These are phyloP conservation scores for Euclidium syriacum DNA, from an alignment of 345 rosid genomes.

Conservation along the genomic window DNA sequence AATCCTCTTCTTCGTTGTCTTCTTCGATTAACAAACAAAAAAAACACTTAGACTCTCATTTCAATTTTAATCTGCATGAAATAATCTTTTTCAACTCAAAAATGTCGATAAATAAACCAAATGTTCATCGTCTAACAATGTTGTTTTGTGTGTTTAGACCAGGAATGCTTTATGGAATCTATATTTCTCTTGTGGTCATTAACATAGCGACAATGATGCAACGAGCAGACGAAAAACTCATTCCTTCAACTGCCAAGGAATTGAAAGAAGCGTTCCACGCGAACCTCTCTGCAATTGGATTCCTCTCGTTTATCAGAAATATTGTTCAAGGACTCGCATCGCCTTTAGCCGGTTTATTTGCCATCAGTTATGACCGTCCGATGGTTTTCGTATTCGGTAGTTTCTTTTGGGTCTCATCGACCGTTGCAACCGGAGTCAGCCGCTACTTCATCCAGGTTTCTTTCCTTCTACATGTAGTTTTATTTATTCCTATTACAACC, in stretches of 20 bases:
- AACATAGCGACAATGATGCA: conserved; percentile 89
- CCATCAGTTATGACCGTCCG: conserved; percentile 67
- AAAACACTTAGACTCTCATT: too few species aligned
- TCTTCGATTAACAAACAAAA: background rate
- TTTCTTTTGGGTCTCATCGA: conserved; percentile 78
- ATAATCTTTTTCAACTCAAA: too few species aligned
- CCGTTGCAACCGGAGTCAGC: conserved; percentile 73
- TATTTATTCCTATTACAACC: background rate
- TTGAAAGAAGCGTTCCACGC: conserved; percentile 78
- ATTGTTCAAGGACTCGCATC: conserved; percentile 77
- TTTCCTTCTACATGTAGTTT: conserved; percentile 6
- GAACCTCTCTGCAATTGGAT: conserved; percentile 73
- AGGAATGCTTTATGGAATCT: conserved; percentile 60
- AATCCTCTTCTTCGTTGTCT: background rate
- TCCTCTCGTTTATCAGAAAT: conserved; percentile 78
- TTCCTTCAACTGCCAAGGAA: conserved; percentile 80
- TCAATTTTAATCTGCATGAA: too few species aligned
- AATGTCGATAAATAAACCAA: too few species aligned
- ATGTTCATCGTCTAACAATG: too few species aligned
- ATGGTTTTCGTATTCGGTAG: conserved; percentile 69
- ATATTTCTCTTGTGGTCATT: conserved; percentile 68
- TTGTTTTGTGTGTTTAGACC: conserved; percentile 37
- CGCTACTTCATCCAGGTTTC: conserved; percentile 53
- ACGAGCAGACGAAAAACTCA: conserved; percentile 87
- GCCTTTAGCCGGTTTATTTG: conserved; percentile 75